phyloP scores from a whole-genome alignment of 768 basidiomycete species.

The Pulveroboletus sp. region DNA sequence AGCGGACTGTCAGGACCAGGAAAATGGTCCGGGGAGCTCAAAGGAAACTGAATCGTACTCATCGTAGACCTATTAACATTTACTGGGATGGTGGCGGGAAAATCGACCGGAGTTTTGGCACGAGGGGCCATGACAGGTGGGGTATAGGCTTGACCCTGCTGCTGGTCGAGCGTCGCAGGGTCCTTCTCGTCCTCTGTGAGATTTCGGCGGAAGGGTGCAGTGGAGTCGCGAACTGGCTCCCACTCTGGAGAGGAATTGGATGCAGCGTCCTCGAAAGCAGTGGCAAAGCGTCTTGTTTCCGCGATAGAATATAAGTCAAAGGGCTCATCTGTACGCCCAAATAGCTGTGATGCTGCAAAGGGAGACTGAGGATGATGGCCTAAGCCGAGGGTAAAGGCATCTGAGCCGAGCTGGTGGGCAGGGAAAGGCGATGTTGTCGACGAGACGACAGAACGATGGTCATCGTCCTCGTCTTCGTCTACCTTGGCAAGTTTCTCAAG shows the following conservation, averaged over 20 bases:
- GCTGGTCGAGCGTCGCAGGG: constrained; percentile 39
- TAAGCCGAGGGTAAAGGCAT: constrained; percentile 34
- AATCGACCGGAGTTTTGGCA: constrained; percentile 51
- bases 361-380: constrained; percentile 74
- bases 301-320: constrained; percentile 82
- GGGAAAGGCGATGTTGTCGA: constrained; percentile 66
- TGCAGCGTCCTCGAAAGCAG: constrained; percentile 52
- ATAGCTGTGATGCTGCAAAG: constrained; percentile 82
- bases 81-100: constrained; percentile 51
- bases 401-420: constrained; percentile 67
- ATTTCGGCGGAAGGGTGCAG: constrained; percentile 73
- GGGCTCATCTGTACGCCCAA: constrained; percentile 71
- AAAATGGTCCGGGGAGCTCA: constrained; percentile 68
- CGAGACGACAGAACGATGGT: constrained; percentile 75
- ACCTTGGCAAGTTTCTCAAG: constrained; percentile 87
- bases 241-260: constrained; percentile 47
- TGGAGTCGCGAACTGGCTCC: constrained; percentile 49
- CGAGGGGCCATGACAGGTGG: constrained; percentile 36
- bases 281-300: constrained; percentile 56
- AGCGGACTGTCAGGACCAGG: constrained; percentile 51
- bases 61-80: constrained; percentile 42
- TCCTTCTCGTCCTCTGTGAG: constrained; percentile 75
- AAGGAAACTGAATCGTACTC: constrained; percentile 78
- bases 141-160: constrained; percentile 20
- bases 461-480: constrained; percentile 87